Evolutionary conservation across 345 rosid species (phyloP).

Genomic region (Xanthoceras sorbifolium): DNA sequence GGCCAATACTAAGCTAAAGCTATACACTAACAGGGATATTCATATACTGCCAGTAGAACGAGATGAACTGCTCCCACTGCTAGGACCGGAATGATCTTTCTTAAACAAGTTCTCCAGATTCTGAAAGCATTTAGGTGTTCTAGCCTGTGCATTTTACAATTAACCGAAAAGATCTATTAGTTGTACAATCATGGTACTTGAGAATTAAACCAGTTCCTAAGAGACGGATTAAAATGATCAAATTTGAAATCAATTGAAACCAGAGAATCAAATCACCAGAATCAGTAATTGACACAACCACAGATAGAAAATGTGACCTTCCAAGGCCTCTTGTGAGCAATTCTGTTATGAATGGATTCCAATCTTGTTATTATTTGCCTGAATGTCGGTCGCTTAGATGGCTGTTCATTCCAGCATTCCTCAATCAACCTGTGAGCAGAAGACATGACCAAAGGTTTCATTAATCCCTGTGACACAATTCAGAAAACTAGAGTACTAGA

Average conservation of each 20-base stretch:
- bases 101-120: slow-evolving; percentile 60
- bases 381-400: slow-evolving; percentile 78
- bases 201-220: neutral
- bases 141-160: slow-evolving; percentile 43
- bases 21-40: too few species aligned
- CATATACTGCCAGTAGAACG: slow-evolving; percentile 46
- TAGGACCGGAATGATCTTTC: slow-evolving; percentile 61
- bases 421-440: slow-evolving; percentile 68
- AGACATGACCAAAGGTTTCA: slow-evolving; percentile 1
- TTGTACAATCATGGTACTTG: neutral
- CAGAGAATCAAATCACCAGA: neutral
- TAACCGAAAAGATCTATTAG: slow-evolving; percentile 14
- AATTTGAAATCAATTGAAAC: neutral
- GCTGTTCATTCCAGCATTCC: slow-evolving; percentile 87
- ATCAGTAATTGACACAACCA: neutral
- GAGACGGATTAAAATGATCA: neutral
- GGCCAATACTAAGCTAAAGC: too few species aligned
- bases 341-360: slow-evolving; percentile 52
- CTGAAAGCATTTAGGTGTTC: slow-evolving; percentile 75
- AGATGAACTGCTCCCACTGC: slow-evolving; percentile 55
- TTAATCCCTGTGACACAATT: neutral
- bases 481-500: neutral
- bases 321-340: slow-evolving; percentile 74
- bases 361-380: slow-evolving; percentile 64
- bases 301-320: slow-evolving; percentile 48